Base-by-base conservation (phyloP, 2,329 filamentous ascomycete species). In the Penicillium brevicompactum region DNA sequence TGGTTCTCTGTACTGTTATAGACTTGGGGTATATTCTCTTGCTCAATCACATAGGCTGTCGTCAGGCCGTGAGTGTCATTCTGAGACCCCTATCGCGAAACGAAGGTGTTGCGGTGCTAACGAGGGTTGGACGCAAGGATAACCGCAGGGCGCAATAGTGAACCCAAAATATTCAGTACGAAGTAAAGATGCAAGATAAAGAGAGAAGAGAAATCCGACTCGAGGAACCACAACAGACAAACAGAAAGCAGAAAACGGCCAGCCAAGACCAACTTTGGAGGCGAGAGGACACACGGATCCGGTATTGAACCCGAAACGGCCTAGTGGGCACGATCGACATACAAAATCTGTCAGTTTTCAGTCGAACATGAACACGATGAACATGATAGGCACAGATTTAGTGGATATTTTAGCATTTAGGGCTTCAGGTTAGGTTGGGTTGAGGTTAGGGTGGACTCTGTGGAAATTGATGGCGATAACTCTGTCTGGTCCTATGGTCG, bases 121-220 rank as follows among this genome's bases (percentile, higher is more conserved):
- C 34, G 52, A 55, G 16, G 30, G 47, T 48, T 27, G 11, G 50
- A 55, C n/a, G 52, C 52, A 55, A 55, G 52, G 52, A 55, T 27
- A n/a, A 40, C 8, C 22, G 34, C 42, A 50, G 51, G 51, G 46
- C 18, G 46, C 32, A 53, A 50, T 18, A 38, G 45, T 44, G 13
- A n/a, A 41, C 41, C 27, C 31, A 27, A 27, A 8, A 27, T 49
- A 14, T 43, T 24, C 21, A 37, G 13, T 18, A 18, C 18, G 18
- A 18, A 18, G 18, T 16, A 37, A 6, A 37, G 13, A n/a, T n/a
- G n/a, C 11, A 27, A 13, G 34, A 41, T 4, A 52, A 27, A n/a
- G 22, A 51, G 18, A 40, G 24, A 31, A 30, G 24, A 27, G 42
- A 18, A 49, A 21, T 21, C 11, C 24, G 13, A 44, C 22, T 34